Conservation (phyloP, 345 rosid species). For the Eucalyptus pumila region DNA sequence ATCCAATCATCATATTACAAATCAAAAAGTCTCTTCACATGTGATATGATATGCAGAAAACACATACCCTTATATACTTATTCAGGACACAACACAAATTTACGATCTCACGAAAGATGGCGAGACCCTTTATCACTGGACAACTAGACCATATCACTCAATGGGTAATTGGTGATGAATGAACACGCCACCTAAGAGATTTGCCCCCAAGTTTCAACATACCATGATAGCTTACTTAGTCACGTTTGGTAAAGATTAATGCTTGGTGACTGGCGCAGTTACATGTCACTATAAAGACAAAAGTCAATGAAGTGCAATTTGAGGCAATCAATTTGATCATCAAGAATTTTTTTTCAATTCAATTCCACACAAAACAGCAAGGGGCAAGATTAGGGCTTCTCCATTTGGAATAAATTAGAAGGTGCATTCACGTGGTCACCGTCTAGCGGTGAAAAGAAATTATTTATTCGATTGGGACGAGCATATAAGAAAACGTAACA, state of each 20-base stretch:
- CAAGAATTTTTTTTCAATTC: neutral
- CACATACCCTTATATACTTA: too few relatives aligned
- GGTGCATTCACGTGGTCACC: neutral
- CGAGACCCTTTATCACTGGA: neutral
- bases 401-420: neutral
- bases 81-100: neutral
- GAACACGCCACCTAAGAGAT: neutral
- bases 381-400: neutral
- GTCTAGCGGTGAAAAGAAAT: neutral
- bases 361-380: neutral
- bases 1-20: neutral
- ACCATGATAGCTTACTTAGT: neutral
- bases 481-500: neutral
- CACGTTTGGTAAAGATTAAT: neutral
- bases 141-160: neutral
- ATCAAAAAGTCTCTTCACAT: neutral
- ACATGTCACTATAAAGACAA: neutral
- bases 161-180: neutral
- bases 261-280: neutral
- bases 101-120: too few relatives aligned
- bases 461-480: neutral
- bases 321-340: neutral
- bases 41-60: neutral
- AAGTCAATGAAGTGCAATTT: neutral
- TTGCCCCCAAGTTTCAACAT: neutral